Evolutionary conservation across 768 basidiomycete species (phyloP).

Genomic region (Leccinellum luteum): DNA sequence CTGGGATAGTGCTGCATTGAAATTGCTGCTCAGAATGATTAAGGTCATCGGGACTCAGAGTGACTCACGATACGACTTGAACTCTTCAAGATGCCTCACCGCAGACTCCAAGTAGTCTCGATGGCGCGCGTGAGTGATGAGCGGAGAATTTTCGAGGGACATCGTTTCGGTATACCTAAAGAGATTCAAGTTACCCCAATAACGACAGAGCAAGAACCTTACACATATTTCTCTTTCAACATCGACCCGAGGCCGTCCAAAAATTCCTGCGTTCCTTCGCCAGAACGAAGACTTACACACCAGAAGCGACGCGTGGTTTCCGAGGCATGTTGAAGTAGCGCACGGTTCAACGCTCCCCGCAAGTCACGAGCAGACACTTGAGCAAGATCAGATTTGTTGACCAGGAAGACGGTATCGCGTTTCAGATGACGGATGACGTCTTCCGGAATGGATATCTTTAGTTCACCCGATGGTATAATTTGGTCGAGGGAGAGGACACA

Average conservation of each 20-base stretch:
- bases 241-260: conserved; percentile 52
- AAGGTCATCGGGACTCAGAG: neutral
- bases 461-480: conserved; percentile 14
- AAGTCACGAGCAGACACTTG: conserved; percentile 9
- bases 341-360: conserved; percentile 18
- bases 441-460: conserved; percentile 39
- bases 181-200: neutral
- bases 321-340: conserved; percentile 4
- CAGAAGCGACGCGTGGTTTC: conserved; percentile 36
- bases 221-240: conserved; percentile 36
- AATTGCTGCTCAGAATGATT: conserved; percentile 2
- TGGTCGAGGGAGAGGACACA: conserved; percentile 77
- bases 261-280: conserved; percentile 57
- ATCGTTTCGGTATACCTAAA: conserved; percentile 19
- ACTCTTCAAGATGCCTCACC: conserved; percentile 35
- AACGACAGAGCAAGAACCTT: neutral
- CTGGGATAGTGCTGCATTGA: conserved; percentile 54
- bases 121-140: conserved; percentile 81
- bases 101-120: conserved; percentile 72
- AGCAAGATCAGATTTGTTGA: conserved; percentile 77
- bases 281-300: conserved; percentile 60
- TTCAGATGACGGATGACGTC: conserved; percentile 49
- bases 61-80: conserved; percentile 28
- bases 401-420: conserved; percentile 60
- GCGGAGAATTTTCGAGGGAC: conserved; percentile 37